Base-by-base conservation (phyloP, 352 stramenopile genomes). In the Globisporangium sylvaticum region DNA sequence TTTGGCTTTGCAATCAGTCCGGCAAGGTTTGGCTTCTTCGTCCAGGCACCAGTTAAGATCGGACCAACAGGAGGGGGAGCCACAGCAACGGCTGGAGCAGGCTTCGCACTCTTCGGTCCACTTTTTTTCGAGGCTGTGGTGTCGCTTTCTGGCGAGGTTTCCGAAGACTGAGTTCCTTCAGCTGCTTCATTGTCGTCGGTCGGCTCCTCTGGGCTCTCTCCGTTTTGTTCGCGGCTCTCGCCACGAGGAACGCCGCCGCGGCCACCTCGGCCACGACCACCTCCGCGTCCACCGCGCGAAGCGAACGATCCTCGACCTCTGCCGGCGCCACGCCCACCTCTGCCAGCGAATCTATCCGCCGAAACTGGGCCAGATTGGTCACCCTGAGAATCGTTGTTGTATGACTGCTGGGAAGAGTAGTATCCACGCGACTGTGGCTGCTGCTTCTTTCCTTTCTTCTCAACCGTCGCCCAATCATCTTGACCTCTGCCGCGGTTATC, bases 401-500 rank as follows among this genome's bases (percentile, higher is more conserved):
- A 68, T 78, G 70, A 75, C 63, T 80, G 77, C 58, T 83, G 73
- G 69, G 77, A 66, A 50, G 61, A 59, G 34, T 60, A 61, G 53
- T 67, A 29, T 61, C 62, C 62, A 42, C 66, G 66, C 8, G 66
- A 67, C 25, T 32, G n/a, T 53, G 66, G 59, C 24, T 48, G 29
- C 31, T 67, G 53, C 75, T 95, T 95, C 59, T 84, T 89, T 58
- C 64, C 74, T 66, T 92, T 94, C 69, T 95, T 95, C 62, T 80
- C 74, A 57, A 95, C 87, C 12, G 75, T 86, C 59, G 85, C 87
- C 87, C 87, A 95, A 52, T 83, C 86, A 50, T 90, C 79, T 58
- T 86, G 75, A 22, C 63, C 75, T 63, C 77, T 73, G 57, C 82
- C 81, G 68, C 79, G 85, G 72, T 91, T 74, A 65, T 92, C 80